Base-by-base conservation (phyloP, 164 flowering plant species). In the Paratinospora sagittata region DNA sequence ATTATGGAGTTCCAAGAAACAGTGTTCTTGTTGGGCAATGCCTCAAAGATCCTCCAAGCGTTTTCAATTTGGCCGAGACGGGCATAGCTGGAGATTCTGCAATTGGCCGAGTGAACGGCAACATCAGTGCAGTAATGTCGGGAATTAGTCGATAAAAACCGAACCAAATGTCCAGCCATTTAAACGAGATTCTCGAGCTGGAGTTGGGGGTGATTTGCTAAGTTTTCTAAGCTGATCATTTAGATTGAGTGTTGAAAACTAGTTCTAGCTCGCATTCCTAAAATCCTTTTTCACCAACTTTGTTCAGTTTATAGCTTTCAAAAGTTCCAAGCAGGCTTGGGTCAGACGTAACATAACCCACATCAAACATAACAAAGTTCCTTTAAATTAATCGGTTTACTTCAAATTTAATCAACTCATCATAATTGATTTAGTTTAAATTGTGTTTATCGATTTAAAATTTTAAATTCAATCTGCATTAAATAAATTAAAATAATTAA, bases 1-100 rank as follows among this genome's bases (percentile, higher is more conserved):
- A 90, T 72, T 3, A 88, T 84, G 0, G 90, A 73, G 79, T 90
- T 90, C 93, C 96, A 90, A 0, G 91, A 80, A 26, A 74, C 75
- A 12, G 86, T 68, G 55, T 62, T 71, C 72, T 79, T 86, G 24
- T 72, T 0, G 4, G 81, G 85, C 81, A 85, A 78, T 74, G 75
- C 72, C 62, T 90, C 89, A 47, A 90, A 90, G 68, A 88, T 76
- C 65, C 67, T 77, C 12, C 91, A 78, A 2, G 96, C 93, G 63
- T 61, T 58, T 21, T 85, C 81, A 27, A 88, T 81, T 72, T 83
- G 81, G 27, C 92, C 92, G 6, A 83, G 45, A 3, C 89, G 86
- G 3, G 84, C 81, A 70, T 65, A 84, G 0, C 68, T 80, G 2
- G 85, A 12, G 41, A 90, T 87, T 62, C 75, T 81, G 21, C 85